Percentiles rank a stretch among this genome's conserved stretches.
phyloP scores from a whole-genome alignment of 768 basidiomycete species.

The Tylopilus rubrobrunneus region DNA sequence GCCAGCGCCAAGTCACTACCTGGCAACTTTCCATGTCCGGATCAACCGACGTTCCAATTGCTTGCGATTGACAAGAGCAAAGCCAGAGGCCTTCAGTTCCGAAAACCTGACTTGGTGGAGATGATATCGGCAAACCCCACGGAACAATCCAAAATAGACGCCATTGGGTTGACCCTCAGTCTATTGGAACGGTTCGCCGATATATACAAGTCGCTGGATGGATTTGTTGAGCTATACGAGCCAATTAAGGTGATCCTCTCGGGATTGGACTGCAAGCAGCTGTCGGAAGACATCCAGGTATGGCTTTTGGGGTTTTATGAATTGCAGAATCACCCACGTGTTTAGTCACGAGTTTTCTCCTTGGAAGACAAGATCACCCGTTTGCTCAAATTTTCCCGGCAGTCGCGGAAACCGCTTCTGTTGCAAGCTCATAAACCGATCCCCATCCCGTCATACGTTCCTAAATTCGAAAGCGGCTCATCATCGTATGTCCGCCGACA shows the following conservation, averaged over 20 bases:
- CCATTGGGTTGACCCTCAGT: conserved; percentile 58
- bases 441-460: conserved; percentile 88
- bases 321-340: conserved; percentile 9
- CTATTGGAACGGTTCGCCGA: conserved; percentile 69
- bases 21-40: conserved; percentile 67
- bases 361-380: conserved; percentile 50
- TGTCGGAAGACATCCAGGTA: conserved; percentile 59
- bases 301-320: not conserved
- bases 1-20: conserved; percentile 47
- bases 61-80: conserved; percentile 39
- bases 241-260: conserved; percentile 63
- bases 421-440: conserved; percentile 96
- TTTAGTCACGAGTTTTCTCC: conserved; percentile 45
- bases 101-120: conserved; percentile 45
- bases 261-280: conserved; percentile 41
- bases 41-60: conserved; percentile 47
- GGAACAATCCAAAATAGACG: conserved; percentile 70
- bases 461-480: conserved; percentile 81
- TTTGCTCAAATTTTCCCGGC: conserved; percentile 67
- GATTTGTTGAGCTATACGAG: conserved; percentile 81
- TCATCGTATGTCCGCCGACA: conserved; percentile 75
- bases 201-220: conserved; percentile 71
- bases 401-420: conserved; percentile 71
- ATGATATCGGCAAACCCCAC: conserved; percentile 35
- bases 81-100: conserved; percentile 36